Base-by-base conservation (phyloP, 176 grass and related monocot genomes). In the Juncus effusus region DNA sequence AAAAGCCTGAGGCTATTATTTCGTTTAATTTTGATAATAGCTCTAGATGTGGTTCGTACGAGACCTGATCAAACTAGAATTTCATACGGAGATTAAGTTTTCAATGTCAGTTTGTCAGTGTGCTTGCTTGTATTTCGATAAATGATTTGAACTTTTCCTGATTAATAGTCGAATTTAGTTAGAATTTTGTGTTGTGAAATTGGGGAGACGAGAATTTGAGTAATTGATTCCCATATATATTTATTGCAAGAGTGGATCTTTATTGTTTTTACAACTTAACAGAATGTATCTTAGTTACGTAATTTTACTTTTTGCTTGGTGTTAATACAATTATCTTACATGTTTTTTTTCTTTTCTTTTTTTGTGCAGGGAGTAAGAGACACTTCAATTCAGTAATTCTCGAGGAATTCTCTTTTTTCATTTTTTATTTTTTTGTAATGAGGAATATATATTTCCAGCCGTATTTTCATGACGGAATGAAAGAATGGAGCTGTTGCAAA, bases 401-500 rank as follows among this genome's bases (percentile, higher is more conserved):
- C 61, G 60, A 4, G 44, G 56, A 82, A 57, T 67, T 82, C 9
- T 9, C 44, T 6, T 47, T 47, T 9, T 47, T 9, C 2, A 47
- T 6, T 47, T 61, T 40, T 83, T 63, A 55, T 63, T 19, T 77
- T 56, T 40, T 75, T 74, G 38, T 86, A 82, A 82, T 36, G 19
- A 56, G 42, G 66, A 61, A 41, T 74, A 54, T 70, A 47, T 77
- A 70, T 77, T 78, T 37, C 51, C 82, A 97, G 94, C 88, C 94
- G 61, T 54, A 82, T 36, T 99, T 99, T 82, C 85, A 93, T 80
- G 88, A 99, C 2, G 93, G 85, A 56, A 99, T 86, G 88, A 97
- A 97, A 82, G 83, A 97, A 70, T 97, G 94, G 94, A 97, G 80
- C 69, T 97, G 88, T 59, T 97, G 94, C 83, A 97, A 93, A 78